phyloP scores from a whole-genome alignment of 2,329 filamentous ascomycete genomes.

The Penicillium sp. region DNA sequence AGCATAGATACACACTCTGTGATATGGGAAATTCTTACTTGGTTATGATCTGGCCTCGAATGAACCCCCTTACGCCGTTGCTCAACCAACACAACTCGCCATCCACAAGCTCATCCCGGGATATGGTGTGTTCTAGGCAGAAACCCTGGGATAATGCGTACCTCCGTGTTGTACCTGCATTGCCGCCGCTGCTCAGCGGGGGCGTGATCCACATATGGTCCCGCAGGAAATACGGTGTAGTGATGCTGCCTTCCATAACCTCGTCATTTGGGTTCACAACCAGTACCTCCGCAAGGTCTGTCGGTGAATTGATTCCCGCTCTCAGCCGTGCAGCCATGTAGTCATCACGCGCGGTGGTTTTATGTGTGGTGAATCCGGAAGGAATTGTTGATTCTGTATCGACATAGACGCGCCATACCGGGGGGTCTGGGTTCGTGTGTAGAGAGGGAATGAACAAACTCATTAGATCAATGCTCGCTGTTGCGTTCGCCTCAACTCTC shows the following conservation, averaged over 20 bases:
- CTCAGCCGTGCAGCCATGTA: slow-evolving; percentile 70
- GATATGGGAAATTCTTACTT: not conserved
- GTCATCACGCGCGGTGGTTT: slow-evolving; percentile 71
- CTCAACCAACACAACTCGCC: slow-evolving; percentile 85
- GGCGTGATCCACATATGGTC: slow-evolving; percentile 7
- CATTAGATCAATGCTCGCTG: slow-evolving; percentile 22
- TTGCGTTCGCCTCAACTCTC: slow-evolving; percentile 31
- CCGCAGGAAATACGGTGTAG: slow-evolving; percentile 78
- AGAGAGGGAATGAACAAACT: slow-evolving; percentile 26
- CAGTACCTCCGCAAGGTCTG: slow-evolving; percentile 65
- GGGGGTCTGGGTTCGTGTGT: slow-evolving; percentile 6
- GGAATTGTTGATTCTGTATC: slow-evolving; percentile 52
- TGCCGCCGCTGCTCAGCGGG: slow-evolving; percentile 67
- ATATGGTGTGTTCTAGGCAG: slow-evolving; percentile 63
- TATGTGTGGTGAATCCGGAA: slow-evolving; percentile 73
- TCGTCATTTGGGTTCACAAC: slow-evolving; percentile 63
- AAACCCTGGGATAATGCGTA: slow-evolving; percentile 74
- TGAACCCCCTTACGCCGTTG: slow-evolving; percentile 81
- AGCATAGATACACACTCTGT: not conserved
- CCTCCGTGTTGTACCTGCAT: slow-evolving; percentile 75
- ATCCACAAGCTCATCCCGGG: slow-evolving; percentile 58
- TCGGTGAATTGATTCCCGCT: slow-evolving; percentile 49
- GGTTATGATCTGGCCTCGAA: slow-evolving; percentile 36
- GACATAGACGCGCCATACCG: slow-evolving; percentile 50
- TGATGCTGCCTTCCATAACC: slow-evolving; percentile 82